Conservation (phyloP, 2,329 filamentous ascomycete species). For the Domatiomyces globalis region DNA sequence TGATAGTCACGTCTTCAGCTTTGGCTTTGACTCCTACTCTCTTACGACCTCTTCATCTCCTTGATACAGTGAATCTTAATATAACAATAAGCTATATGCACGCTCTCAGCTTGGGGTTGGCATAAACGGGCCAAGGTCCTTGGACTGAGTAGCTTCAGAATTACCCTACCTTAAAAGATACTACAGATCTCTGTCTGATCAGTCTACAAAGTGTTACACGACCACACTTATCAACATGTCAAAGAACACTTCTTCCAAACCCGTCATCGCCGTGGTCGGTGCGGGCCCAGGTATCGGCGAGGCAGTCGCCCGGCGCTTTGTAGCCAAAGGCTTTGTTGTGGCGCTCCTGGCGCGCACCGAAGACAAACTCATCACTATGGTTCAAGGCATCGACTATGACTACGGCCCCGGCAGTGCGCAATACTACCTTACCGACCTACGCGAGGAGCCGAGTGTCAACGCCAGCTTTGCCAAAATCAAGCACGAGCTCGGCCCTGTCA, state of each 20-base stretch:
- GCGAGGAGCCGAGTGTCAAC: conserved; percentile 6
- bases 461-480: conserved; percentile 9
- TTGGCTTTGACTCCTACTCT: not conserved
- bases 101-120: no score
- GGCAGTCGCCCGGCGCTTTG: conserved; percentile 13
- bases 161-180: no score
- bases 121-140: no score
- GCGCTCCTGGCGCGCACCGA: conserved; percentile 13
- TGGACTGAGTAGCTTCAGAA: not conserved
- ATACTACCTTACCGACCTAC: conserved; percentile 14
- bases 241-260: conserved; percentile 8
- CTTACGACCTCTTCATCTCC: not conserved
- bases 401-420: conserved; percentile 6
- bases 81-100: not conserved
- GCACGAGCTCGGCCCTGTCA: conserved; percentile 8
- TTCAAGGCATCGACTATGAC: conserved; percentile 8
- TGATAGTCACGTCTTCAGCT: not conserved
- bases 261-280: conserved; percentile 13
- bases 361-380: conserved; percentile 13
- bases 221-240: conserved; percentile 5
- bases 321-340: conserved; percentile 9
- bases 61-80: not conserved
- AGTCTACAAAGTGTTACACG: no score
- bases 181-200: no score
- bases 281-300: conserved; percentile 14